Evolutionary conservation across 495 filamentous ascomycete genomes (phyloP), one percentile per base, ranked within the genome.

Genomic region (Aspergillus nidulans): DNA sequence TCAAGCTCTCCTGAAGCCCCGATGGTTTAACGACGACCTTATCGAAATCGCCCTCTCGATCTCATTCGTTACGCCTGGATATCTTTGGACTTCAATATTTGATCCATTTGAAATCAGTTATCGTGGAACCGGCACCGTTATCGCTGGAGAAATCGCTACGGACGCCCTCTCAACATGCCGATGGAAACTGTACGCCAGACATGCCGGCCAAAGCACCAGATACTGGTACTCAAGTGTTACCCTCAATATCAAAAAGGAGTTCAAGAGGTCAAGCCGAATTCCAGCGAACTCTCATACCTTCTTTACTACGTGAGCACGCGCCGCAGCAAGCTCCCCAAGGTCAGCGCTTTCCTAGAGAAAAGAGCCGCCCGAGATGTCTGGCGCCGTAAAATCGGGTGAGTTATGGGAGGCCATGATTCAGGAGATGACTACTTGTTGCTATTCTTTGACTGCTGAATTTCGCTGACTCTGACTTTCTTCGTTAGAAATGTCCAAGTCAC

Each of bases 281-380:
- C 89, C 41, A 94, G 88, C 70, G 92, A 97, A 75, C 84, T 97
- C 39, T 95, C 89, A 66, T 97, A 97, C 67, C 81, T 97, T 48
- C 83, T 96, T 24, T 97, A 92, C 79, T 96, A 97, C 79, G 89
- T 88, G 39, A 92, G 90, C 67, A 94, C 91, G 59, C 88, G 92
- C 49, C 82, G 89, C 54, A 91, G 88, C 70, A 97, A 96, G 81
- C 81, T 97, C 52, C 90, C 91, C 64, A 97, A 97, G 68, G 90
- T 97, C 45, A 89, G 89, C 66, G 82, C 82, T 63, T 97, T 95
- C 64, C 74, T 97, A 62, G 91, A 95, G 71, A 92, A 90, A 77
- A 87, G 89, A 73, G 90, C 90, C 49, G 86, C 86, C 38, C 85
- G 82, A 59, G 92, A 97, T 77, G 90, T 96, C 53, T 90, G 84